Percentiles rank a stretch among this genome's conserved stretches.
phyloP scores from a whole-genome alignment of 371 early-diverging fungal genomes.

The Circinella minor region DNA sequence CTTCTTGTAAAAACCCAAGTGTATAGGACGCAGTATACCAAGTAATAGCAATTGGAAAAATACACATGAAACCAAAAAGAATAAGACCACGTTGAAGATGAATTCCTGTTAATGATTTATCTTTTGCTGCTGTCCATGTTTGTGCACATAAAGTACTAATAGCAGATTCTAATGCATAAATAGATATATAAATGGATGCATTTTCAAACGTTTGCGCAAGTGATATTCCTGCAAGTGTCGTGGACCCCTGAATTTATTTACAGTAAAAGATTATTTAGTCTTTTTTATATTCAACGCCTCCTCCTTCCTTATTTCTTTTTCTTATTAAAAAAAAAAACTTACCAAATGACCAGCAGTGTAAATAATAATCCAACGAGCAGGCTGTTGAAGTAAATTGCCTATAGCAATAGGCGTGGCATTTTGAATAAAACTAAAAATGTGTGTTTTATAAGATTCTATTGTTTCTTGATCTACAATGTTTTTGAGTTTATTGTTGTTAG shows the following conservation, averaged over 20 bases:
- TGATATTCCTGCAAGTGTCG: background rate
- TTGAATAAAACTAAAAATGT: background rate
- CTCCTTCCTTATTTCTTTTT: no score
- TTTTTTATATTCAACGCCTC: no score
- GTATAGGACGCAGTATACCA: background rate
- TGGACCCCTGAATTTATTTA: background rate
- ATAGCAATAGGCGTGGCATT: background rate
- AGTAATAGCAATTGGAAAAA: background rate
- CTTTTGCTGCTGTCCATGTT: background rate
- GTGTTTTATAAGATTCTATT: background rate
- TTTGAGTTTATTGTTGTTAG: background rate
- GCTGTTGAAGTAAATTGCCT: background rate
- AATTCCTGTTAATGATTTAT: background rate
- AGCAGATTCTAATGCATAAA: background rate
- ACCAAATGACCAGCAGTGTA: constrained; percentile 1
- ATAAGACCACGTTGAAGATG: background rate
- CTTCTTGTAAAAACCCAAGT: background rate
- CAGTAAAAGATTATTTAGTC: no score
- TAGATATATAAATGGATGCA: background rate
- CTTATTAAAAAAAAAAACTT: background rate
- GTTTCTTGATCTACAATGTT: background rate
- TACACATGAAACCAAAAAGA: background rate
- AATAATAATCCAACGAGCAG: constrained; percentile 1
- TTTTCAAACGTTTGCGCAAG: background rate
- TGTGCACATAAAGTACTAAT: background rate